These are phyloP conservation scores for Lichtheimia hyalospora DNA, from an alignment of 371 early-diverging fungal genomes.

Conservation along the genomic window DNA sequence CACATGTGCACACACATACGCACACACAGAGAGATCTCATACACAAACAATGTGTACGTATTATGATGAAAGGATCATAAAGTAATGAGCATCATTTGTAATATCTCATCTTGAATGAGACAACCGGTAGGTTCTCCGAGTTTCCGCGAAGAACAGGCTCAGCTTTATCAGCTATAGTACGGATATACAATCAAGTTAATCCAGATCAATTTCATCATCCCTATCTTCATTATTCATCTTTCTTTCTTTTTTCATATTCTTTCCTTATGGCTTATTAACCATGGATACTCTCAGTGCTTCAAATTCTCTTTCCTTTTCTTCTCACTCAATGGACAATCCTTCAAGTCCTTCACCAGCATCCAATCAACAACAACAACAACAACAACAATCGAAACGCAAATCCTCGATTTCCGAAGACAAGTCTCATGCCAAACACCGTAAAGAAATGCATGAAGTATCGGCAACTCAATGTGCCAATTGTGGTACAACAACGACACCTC, in stretches of 20 bases:
- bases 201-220: no score
- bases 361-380: neutral
- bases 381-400: neutral
- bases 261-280: neutral
- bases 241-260: neutral
- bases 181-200: no score
- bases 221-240: no score
- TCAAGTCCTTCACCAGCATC: neutral
- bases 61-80: no score
- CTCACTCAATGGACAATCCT: neutral
- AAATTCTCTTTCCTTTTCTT: conserved; percentile 1
- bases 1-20: no score
- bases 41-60: no score
- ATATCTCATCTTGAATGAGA: no score
- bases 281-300: conserved; percentile 1
- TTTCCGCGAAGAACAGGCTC: no score
- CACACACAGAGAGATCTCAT: no score
- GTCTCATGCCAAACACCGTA: neutral
- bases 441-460: conserved; percentile 7
- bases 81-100: no score
- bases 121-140: no score
- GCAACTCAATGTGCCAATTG: conserved; percentile 75
- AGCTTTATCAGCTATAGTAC: no score
- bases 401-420: neutral
- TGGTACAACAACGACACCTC: conserved; percentile 82